A percentile compares a stretch with the other conserved stretches of the same genome.
Conservation (phyloP, 169 alveolate genomes). For the Plasmodium knowlesi region DNA sequence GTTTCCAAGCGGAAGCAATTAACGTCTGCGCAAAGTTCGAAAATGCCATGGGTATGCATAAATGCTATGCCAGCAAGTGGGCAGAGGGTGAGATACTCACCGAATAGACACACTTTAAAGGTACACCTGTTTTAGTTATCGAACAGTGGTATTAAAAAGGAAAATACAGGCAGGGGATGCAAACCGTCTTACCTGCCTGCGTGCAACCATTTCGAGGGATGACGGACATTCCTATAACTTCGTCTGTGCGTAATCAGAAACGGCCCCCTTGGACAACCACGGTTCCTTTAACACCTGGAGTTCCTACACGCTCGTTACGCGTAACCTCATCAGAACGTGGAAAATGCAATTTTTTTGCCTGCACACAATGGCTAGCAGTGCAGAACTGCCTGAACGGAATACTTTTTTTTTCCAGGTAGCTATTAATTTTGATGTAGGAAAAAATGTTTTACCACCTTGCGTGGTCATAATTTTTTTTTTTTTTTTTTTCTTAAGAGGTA, state of each 20-base stretch:
- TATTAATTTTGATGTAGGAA: background rate
- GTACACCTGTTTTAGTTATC: background rate
- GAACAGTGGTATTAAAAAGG: background rate
- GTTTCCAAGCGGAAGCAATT: background rate
- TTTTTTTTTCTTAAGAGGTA: background rate
- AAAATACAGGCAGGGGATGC: background rate
- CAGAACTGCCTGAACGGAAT: background rate
- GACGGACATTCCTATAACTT: background rate
- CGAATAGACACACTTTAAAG: background rate
- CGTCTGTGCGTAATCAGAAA: background rate
- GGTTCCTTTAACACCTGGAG: background rate
- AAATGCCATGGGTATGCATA: background rate
- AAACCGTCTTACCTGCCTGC: background rate
- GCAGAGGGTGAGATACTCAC: background rate
- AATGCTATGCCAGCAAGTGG: background rate
- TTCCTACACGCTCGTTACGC: background rate
- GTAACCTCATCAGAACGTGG: background rate
- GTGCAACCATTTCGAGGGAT: background rate
- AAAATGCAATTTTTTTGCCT: background rate
- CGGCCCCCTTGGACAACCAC: background rate
- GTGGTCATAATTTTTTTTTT: conserved; percentile 6
- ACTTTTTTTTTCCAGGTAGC: background rate
- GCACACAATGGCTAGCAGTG: background rate
- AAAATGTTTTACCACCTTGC: background rate
- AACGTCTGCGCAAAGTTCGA: background rate